Conservation (phyloP, 2,329 filamentous ascomycete species). For the Cryphonectria radicalis region DNA sequence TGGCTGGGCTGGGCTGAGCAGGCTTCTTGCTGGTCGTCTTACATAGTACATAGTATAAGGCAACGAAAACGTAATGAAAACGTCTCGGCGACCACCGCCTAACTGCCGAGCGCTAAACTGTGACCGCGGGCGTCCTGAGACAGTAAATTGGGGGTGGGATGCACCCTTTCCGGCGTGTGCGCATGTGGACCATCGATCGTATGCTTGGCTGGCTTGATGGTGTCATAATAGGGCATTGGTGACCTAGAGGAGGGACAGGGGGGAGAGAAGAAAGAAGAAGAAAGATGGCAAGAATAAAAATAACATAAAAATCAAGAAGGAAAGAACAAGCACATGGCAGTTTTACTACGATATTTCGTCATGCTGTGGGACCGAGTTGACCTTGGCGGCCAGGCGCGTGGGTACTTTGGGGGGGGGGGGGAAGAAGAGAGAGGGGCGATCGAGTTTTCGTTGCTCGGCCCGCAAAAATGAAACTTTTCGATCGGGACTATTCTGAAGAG, state of each 20-base stretch:
- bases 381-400: background rate
- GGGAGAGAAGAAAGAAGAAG: background rate
- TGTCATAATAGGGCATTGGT: background rate
- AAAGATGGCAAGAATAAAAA: background rate
- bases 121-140: background rate
- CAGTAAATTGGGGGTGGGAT: background rate
- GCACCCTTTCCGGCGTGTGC: slow-evolving; percentile 5
- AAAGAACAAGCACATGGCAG: background rate
- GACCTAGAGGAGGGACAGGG: background rate
- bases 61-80: slow-evolving; percentile 36
- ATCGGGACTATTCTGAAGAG: background rate
- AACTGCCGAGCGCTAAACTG: background rate
- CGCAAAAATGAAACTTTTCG: background rate
- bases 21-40: slow-evolving; percentile 7
- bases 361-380: slow-evolving; percentile 3
- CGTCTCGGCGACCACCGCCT: background rate
- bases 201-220: background rate
- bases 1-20: slow-evolving; percentile 13
- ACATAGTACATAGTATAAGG: slow-evolving; percentile 13
- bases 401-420: background rate
- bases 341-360: background rate
- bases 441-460: background rate
- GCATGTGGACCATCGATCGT: background rate
- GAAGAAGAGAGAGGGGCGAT: background rate
- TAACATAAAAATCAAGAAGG: background rate